These are phyloP conservation scores for Volvox reticuliferus DNA, from an alignment of 139 green algal genomes.

Conservation along the genomic window DNA sequence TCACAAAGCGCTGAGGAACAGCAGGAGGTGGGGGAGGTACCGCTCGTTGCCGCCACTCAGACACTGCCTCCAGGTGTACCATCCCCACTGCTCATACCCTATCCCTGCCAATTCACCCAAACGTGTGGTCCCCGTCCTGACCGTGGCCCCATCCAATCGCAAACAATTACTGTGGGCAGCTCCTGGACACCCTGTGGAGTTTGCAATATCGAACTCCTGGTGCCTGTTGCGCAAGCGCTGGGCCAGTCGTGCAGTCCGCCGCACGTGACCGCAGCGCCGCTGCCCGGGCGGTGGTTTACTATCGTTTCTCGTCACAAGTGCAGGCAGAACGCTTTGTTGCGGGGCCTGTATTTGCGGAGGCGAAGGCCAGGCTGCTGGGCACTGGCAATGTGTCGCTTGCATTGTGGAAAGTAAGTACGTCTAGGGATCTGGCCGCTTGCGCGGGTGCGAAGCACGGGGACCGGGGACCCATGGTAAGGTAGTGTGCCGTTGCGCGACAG, in stretches of 20 bases:
- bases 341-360: neutral
- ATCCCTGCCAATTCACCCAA: too few relatives aligned
- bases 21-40: conserved; percentile 12
- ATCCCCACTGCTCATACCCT: too few relatives aligned
- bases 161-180: neutral
- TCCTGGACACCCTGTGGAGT: conserved; percentile 31
- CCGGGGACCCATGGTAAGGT: too few relatives aligned
- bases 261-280: neutral
- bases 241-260: conserved; percentile 5
- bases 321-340: conserved; percentile 42
- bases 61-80: too few relatives aligned
- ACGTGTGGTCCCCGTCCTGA: too few relatives aligned
- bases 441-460: too few relatives aligned
- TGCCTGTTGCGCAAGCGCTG: conserved; percentile 23
- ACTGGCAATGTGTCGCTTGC: neutral
- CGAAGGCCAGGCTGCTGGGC: conserved; percentile 27
- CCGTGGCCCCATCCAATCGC: neutral
- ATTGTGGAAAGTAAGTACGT: conserved; percentile 23
- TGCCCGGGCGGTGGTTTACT: conserved; percentile 16
- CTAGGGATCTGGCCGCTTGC: too few relatives aligned
- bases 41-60: too few relatives aligned
- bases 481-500: too few relatives aligned
- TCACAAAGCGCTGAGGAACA: neutral
- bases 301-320: conserved; percentile 37
- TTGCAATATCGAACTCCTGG: conserved; percentile 38